Evolutionary conservation across 1,284 basidiomycete genomes (phyloP).

Genomic region (Rhodotorula sp.): DNA sequence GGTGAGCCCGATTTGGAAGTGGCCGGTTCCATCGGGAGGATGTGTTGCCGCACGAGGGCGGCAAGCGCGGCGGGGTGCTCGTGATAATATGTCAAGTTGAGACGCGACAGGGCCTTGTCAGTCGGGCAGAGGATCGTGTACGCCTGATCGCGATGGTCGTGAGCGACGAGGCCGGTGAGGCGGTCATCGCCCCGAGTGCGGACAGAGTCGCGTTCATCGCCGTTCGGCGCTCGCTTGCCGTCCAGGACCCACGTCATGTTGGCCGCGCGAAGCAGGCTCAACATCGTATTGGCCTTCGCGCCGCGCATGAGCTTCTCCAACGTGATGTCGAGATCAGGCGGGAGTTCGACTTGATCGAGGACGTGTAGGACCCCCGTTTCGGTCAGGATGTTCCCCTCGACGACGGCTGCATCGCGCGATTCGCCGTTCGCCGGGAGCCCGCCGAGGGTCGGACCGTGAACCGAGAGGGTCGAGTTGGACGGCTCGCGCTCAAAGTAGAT

Average conservation of each 20-base stretch:
- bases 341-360: constrained; percentile 78
- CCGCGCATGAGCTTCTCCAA: constrained; percentile 86
- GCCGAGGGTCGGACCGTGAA: constrained; percentile 52
- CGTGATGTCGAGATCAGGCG: constrained; percentile 74
- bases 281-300: constrained; percentile 76
- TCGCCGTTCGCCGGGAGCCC: constrained; percentile 57
- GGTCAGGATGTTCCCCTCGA: constrained; percentile 65
- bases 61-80: constrained; percentile 62
- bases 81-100: constrained; percentile 79
- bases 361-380: constrained; percentile 89
- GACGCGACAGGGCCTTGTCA: constrained; percentile 85
- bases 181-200: background rate
- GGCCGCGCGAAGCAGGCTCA: constrained; percentile 73
- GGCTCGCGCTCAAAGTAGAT: constrained; percentile 47
- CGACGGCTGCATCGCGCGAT: constrained; percentile 43
- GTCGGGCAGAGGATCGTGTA: constrained; percentile 85
- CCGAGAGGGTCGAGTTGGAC: constrained; percentile 26
- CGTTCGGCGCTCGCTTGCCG: constrained; percentile 66
- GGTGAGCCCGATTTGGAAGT: constrained; percentile 5
- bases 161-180: background rate
- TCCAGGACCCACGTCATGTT: constrained; percentile 88
- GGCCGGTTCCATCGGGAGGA: constrained; percentile 57
- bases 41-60: constrained; percentile 79
- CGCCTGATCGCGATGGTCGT: constrained; percentile 44
- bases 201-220: background rate